phyloP scores from a whole-genome alignment of 1,284 basidiomycete species.

The Ceraceosorus bombacis region DNA sequence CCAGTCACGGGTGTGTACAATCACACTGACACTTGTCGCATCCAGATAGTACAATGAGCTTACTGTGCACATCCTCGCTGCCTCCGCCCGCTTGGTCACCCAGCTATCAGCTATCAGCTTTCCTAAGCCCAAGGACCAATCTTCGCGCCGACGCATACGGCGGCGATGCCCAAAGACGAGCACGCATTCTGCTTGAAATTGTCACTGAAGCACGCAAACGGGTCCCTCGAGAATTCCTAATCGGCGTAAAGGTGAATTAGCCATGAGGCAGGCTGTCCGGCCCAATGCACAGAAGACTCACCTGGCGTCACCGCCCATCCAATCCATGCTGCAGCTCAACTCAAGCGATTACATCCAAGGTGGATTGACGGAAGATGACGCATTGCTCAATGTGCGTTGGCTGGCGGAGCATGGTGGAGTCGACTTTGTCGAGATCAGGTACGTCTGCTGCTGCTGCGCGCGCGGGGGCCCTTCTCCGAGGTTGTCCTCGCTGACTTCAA shows the following conservation, averaged over 20 bases:
- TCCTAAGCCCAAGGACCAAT: slow-evolving; percentile 71
- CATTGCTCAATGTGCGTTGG: slow-evolving; percentile 59
- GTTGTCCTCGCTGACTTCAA: too few relatives aligned
- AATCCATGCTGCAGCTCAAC: slow-evolving; percentile 51
- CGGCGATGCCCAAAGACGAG: slow-evolving; percentile 50
- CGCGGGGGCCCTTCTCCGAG: too few relatives aligned
- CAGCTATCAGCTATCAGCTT: slow-evolving; percentile 67
- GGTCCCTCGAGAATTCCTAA: slow-evolving; percentile 60
- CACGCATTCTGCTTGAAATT: slow-evolving; percentile 60
- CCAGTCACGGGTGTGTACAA: slow-evolving; percentile 61
- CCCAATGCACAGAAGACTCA: background rate
- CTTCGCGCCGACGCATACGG: slow-evolving; percentile 60
- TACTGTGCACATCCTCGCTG: slow-evolving; percentile 53
- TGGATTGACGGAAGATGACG: slow-evolving; percentile 53
- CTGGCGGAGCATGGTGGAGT: slow-evolving; percentile 62
- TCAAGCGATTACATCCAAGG: slow-evolving; percentile 69
- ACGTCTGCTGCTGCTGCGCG: too few relatives aligned
- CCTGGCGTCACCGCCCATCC: background rate
- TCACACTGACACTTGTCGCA: slow-evolving; percentile 53
- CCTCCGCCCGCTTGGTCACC: slow-evolving; percentile 19
- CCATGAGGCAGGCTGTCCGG: background rate
- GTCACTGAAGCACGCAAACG: slow-evolving; percentile 58
- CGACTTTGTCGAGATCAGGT: slow-evolving; percentile 69
- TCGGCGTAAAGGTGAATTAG: slow-evolving; percentile 64
- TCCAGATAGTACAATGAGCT: slow-evolving; percentile 11